phyloP scores from a whole-genome alignment of 2,329 filamentous ascomycete species.

The Colletotrichum tropicicola region DNA sequence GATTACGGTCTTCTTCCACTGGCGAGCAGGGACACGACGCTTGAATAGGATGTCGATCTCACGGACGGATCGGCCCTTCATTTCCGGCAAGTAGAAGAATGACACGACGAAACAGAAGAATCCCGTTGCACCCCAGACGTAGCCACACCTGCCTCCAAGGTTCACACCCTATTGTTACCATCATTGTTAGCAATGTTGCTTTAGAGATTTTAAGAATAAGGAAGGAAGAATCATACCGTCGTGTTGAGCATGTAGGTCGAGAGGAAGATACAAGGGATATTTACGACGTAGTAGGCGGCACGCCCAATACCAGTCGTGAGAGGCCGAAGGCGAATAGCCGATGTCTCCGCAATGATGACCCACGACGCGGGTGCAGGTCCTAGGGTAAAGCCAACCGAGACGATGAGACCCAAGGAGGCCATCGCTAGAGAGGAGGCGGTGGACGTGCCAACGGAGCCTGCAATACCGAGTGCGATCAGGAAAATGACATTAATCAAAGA shows the following conservation, averaged over 20 bases:
- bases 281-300: conserved; percentile 68
- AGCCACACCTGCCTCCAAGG: conserved; percentile 65
- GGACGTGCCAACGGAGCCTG: conserved; percentile 53
- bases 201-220: not conserved
- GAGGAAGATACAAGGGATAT: conserved; percentile 74
- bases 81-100: conserved; percentile 61
- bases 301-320: conserved; percentile 74
- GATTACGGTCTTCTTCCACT: conserved; percentile 64
- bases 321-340: conserved; percentile 69
- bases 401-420: conserved; percentile 69
- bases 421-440: conserved; percentile 59
- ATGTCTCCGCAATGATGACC: conserved; percentile 75
- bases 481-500: conserved; percentile 61
- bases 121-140: conserved; percentile 67
- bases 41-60: conserved; percentile 70
- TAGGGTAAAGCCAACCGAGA: conserved; percentile 71
- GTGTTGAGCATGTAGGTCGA: conserved; percentile 69
- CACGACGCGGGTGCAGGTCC: conserved; percentile 71
- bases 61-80: conserved; percentile 66
- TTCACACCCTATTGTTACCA: conserved; percentile 47
- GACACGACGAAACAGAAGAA: conserved; percentile 61
- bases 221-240: conserved; percentile 41
- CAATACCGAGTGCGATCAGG: conserved; percentile 67
- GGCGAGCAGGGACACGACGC: conserved; percentile 60
- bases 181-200: conserved; percentile 36